Percentiles rank a stretch among this genome's conserved stretches.
These are phyloP conservation scores for Floccularia luteovirens DNA, from an alignment of 768 basidiomycete genomes.

Conservation along the genomic window DNA sequence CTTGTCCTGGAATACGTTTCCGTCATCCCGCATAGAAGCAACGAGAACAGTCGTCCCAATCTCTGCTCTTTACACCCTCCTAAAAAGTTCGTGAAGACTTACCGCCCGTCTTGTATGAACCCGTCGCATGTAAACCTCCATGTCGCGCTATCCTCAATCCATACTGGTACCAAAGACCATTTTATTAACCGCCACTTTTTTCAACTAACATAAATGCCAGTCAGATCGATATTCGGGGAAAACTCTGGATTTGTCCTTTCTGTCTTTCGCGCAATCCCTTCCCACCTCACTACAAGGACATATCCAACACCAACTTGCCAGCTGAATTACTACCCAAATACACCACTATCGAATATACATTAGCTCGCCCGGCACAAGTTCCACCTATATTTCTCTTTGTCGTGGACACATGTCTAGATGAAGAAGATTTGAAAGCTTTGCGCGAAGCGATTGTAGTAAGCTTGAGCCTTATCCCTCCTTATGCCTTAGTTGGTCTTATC, in stretches of 20 bases:
- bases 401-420: conserved; percentile 93
- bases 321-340: conserved; percentile 96
- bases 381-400: conserved; percentile 97
- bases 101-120: conserved; percentile 94
- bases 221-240: conserved; percentile 97
- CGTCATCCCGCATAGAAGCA: conserved; percentile 95
- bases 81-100: conserved; percentile 91
- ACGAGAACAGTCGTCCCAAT: conserved; percentile 98
- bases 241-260: conserved; percentile 99
- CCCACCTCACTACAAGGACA: conserved; percentile 98
- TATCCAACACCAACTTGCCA: conserved; percentile 93
- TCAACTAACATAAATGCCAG: conserved; percentile 29
- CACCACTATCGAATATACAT: conserved; percentile 99
- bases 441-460: conserved; percentile 93
- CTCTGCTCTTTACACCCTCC: conserved; percentile 94
- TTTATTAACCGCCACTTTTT: conserved; percentile 2
- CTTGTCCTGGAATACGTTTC: conserved; percentile 99
- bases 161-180: conserved; percentile 64
- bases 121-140: conserved; percentile 96
- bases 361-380: conserved; percentile 81
- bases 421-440: conserved; percentile 92
- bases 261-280: conserved; percentile 95
- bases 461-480: conserved; percentile 87
- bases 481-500: conserved; percentile 91
- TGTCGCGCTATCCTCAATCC: conserved; percentile 98